phyloP scores from a whole-genome alignment of 2,329 filamentous ascomycete genomes.

The Rhinocladiella mackenziei region DNA sequence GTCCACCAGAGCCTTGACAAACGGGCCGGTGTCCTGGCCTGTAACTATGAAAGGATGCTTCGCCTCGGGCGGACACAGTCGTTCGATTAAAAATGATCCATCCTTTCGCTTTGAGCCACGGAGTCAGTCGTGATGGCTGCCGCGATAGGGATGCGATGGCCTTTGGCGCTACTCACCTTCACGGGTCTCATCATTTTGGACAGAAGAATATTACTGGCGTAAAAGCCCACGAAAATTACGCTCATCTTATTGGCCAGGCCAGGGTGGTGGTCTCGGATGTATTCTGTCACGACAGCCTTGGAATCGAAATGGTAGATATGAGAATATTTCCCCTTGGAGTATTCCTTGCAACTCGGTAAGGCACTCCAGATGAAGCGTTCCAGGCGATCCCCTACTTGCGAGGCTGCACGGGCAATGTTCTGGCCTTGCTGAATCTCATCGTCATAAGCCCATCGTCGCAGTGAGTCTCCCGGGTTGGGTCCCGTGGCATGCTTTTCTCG shows the following conservation, averaged over 20 bases:
- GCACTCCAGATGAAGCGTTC: background rate
- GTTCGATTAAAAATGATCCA: conserved; percentile 1
- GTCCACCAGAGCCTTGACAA: conserved; percentile 2
- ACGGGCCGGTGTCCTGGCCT: background rate
- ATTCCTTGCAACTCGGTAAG: background rate
- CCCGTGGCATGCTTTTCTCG: background rate
- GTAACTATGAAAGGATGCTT: background rate
- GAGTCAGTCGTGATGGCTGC: background rate
- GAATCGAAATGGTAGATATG: background rate
- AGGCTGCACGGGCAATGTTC: background rate
- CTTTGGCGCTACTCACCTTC: conserved; percentile 1
- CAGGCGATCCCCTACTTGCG: background rate
- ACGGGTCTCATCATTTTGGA: background rate
- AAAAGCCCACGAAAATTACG: background rate
- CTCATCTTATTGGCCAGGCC: background rate
- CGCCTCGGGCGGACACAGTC: background rate
- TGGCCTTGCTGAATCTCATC: background rate
- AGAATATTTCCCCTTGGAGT: background rate
- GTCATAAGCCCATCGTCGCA: background rate
- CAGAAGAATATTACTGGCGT: background rate
- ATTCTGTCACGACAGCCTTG: background rate
- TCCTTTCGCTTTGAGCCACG: background rate
- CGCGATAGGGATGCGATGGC: background rate
- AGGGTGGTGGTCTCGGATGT: background rate
- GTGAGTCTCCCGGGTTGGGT: background rate